phyloP scores from a whole-genome alignment of 257 asterid species.

The Jasminum sambac region DNA sequence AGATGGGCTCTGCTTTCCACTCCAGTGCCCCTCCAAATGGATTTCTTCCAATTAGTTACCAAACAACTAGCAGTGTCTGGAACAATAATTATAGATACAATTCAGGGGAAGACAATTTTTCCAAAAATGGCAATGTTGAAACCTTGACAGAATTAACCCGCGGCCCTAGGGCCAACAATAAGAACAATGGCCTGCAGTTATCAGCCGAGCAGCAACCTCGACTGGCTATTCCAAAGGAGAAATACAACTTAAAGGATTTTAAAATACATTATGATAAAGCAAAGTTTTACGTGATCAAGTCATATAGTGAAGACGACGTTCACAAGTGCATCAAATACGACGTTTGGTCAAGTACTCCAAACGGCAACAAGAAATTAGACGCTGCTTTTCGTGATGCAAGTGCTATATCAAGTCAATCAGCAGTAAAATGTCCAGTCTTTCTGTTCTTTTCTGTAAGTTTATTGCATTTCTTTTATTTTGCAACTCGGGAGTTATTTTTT shows the following conservation, averaged over 20 bases:
- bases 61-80: constrained; percentile 45
- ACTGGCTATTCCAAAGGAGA: constrained; percentile 39
- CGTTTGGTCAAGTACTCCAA: constrained; percentile 90
- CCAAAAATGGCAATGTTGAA: constrained; percentile 54
- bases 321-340: constrained; percentile 81
- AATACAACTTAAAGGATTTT: constrained; percentile 57
- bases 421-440: constrained; percentile 61
- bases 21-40: constrained; percentile 45
- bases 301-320: constrained; percentile 78
- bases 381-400: constrained; percentile 59
- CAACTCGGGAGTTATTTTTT: neutral
- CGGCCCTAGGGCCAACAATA: constrained; percentile 69
- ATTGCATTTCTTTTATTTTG: neutral
- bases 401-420: constrained; percentile 45
- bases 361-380: constrained; percentile 74
- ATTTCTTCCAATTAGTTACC: constrained; percentile 41
- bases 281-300: constrained; percentile 76
- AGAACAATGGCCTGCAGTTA: constrained; percentile 31
- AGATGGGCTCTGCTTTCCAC: constrained; percentile 59
- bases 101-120: constrained; percentile 40
- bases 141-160: constrained; percentile 61
- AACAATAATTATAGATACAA: constrained; percentile 45
- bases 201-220: constrained; percentile 41
- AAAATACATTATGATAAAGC: constrained; percentile 57
- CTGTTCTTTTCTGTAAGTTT: constrained; percentile 72